A percentile compares a stretch with the other conserved stretches of the same genome.
Conservation (phyloP, 2,329 filamentous ascomycete species). For the Bisporella sp. region DNA sequence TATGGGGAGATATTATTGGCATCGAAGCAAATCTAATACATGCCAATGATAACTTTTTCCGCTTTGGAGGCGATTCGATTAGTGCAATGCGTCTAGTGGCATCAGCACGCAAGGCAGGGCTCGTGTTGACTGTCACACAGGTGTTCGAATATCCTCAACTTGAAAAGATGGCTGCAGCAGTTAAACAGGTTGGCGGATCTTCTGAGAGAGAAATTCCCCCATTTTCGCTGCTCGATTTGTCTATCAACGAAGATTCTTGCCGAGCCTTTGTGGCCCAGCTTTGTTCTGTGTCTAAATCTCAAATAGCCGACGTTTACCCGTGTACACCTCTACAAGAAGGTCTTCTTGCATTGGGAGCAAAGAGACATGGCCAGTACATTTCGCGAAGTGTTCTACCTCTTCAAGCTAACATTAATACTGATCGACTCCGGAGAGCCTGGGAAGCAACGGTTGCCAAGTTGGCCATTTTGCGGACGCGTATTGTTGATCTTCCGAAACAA, state of each 20-base stretch:
- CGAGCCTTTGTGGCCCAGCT: neutral
- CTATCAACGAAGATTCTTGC: neutral
- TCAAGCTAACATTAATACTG: neutral
- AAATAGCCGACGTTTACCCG: conserved; percentile 32
- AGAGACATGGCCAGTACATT: conserved; percentile 28
- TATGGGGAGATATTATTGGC: conserved; percentile 36
- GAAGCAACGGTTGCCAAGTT: neutral
- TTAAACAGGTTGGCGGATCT: neutral
- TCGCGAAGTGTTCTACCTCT: conserved; percentile 1
- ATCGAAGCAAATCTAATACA: conserved; percentile 22
- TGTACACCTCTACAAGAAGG: conserved; percentile 32
- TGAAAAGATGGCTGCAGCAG: neutral
- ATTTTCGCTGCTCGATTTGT: neutral
- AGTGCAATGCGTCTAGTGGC: conserved; percentile 37
- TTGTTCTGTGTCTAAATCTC: no score
- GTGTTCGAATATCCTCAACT: conserved; percentile 29
- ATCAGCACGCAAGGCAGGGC: conserved; percentile 7
- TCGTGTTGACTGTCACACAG: conserved; percentile 32
- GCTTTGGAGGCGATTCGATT: conserved; percentile 27
- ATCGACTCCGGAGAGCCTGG: neutral
- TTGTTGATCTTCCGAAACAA: neutral
- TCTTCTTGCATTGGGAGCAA: conserved; percentile 29
- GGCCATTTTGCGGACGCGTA: neutral
- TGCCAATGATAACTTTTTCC: conserved; percentile 29
- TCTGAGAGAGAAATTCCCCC: neutral